Base-by-base conservation (phyloP, 2,329 filamentous ascomycete species). In the Botrytis cinerea region DNA sequence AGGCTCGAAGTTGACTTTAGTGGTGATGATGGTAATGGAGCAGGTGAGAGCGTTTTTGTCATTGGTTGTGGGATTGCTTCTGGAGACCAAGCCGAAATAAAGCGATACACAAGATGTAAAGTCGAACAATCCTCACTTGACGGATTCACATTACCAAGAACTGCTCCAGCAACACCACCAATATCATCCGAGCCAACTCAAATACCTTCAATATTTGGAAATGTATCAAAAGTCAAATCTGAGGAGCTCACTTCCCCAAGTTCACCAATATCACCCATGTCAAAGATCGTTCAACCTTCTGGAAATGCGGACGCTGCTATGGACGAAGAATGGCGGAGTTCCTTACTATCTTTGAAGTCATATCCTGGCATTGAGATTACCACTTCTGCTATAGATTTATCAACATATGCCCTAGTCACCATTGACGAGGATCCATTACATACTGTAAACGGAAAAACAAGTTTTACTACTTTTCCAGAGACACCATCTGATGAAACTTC, bases 1-100 rank as follows among this genome's bases (percentile, higher is more conserved):
- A 90, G 86, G 75, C 84, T 98, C 4, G 92, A 96, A 78, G 93
- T 97, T 3, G 96, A 99, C 80, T 98, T 98, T 82, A 92, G 92
- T 59, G 90, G 89, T 32, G 93, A 95, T 76, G 92, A 96, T 82
- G 88, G 89, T n/a, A 85, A 89, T 72, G 89, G 90, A 67, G 91
- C 90, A 40, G 94, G 94, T 32, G 95, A 98, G 82, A 87, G 86
- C 25, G 84, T 97, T 57, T 86, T 97, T 40, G 87, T 97, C 4
- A 86, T 98, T 64, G 86, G 89, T 48, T 92, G 91, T 78, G 94
- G 93, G 2, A 66, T 78, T 20, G 71, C 75, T n/a, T 73, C 76
- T 45, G 75, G 73, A 12, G 73, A 78, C 22, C 40, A 73, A n/a
- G 85, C 88, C 9, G 83, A 83, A 12, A 83, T 91, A 73, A 88